Evolutionary conservation across 2,329 filamentous ascomycete genomes (phyloP).

Genomic region (Fusarium sp.): DNA sequence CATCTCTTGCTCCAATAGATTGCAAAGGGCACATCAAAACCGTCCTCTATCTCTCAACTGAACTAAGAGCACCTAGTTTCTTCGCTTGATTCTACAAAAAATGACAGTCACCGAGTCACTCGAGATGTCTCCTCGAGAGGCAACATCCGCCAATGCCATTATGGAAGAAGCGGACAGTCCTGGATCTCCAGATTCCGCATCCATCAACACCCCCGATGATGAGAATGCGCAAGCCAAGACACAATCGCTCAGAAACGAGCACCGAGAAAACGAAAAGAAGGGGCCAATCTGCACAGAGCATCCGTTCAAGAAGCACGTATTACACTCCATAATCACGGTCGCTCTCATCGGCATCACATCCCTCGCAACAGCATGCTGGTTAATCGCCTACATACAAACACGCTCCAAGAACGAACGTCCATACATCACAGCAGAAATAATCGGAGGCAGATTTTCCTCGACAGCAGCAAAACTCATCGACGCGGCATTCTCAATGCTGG

Average conservation of each 20-base stretch:
- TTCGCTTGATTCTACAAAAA: background rate
- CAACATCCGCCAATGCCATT: background rate
- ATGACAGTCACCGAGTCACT: background rate
- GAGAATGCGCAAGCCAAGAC: background rate
- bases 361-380: constrained; percentile 1
- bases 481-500: constrained; percentile 28
- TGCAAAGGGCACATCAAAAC: background rate
- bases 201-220: background rate
- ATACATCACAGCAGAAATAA: constrained; percentile 17
- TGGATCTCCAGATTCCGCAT: background rate
- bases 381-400: constrained; percentile 18
- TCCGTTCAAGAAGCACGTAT: constrained; percentile 23
- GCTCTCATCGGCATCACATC: background rate
- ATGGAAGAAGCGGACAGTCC: background rate
- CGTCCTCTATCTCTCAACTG: background rate
- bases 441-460: constrained; percentile 13
- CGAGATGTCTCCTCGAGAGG: background rate
- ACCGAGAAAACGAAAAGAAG: background rate
- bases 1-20: too few relatives aligned
- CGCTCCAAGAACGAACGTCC: background rate
- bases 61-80: background rate
- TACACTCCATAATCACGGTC: constrained; percentile 22
- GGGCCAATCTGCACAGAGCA: background rate
- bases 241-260: background rate
- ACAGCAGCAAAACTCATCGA: constrained; percentile 34